Conservation (phyloP, 345 rosid genomes). For the Hypericum perforatum region DNA sequence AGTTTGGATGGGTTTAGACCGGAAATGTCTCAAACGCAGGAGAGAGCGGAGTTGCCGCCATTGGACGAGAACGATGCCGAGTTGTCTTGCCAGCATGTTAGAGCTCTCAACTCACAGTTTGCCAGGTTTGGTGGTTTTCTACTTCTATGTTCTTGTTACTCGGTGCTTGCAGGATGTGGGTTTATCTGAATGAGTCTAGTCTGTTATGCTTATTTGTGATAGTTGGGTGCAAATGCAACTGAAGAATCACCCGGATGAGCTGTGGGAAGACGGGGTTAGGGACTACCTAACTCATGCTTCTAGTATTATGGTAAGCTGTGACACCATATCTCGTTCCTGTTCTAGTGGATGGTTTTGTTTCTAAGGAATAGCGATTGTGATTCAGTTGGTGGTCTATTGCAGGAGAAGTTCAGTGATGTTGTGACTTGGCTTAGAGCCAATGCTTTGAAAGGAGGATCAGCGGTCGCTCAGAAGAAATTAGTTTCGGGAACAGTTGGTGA, state of each 20-base stretch:
- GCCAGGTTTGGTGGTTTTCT: constrained; percentile 46
- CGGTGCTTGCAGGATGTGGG: background rate
- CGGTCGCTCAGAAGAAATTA: background rate
- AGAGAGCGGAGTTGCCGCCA: constrained; percentile 12
- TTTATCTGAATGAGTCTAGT: background rate
- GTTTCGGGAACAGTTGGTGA: constrained; percentile 17
- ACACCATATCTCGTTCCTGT: background rate
- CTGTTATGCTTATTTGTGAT: constrained; percentile 13
- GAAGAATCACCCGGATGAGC: constrained; percentile 92
- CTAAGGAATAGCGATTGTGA: background rate
- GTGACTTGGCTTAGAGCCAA: constrained; percentile 80
- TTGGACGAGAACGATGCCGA: constrained; percentile 58
- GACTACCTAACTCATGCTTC: constrained; percentile 81
- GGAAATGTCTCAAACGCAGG: constrained; percentile 37
- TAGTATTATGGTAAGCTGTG: constrained; percentile 45
- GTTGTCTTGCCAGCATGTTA: constrained; percentile 69
- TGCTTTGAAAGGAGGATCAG: constrained; percentile 37
- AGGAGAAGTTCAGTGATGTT: constrained; percentile 85
- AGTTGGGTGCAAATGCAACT: constrained; percentile 94
- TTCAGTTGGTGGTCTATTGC: constrained; percentile 10
- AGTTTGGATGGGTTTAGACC: constrained; percentile 43
- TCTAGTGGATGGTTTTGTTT: background rate
- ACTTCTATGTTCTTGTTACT: background rate
- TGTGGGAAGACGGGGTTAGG: constrained; percentile 85
- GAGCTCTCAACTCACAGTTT: constrained; percentile 87